These are phyloP conservation scores for Friedmanniomyces simplex DNA, from an alignment of 495 filamentous ascomycete genomes.

Conservation along the genomic window DNA sequence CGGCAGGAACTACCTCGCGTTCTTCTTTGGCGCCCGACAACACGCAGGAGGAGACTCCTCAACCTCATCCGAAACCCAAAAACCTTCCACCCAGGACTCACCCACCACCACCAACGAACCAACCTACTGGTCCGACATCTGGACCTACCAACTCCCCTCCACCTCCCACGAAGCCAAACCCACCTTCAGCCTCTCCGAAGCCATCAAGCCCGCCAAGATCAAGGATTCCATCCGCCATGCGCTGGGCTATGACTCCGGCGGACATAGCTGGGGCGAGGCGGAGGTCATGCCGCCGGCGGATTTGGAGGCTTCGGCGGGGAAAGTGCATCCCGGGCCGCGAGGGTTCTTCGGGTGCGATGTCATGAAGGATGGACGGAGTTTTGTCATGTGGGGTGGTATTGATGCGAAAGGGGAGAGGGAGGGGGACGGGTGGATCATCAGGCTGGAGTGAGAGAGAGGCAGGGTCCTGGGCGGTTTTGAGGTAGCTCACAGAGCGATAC, in stretches of 20 bases:
- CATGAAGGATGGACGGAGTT: slow-evolving; percentile 33
- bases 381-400: slow-evolving; percentile 44
- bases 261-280: slow-evolving; percentile 39
- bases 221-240: slow-evolving; percentile 40
- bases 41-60: background rate
- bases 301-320: slow-evolving; percentile 31
- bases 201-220: slow-evolving; percentile 37
- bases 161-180: slow-evolving; percentile 7
- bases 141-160: slow-evolving; percentile 43
- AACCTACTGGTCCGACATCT: slow-evolving; percentile 37
- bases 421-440: slow-evolving; percentile 44
- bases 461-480: too few relatives aligned
- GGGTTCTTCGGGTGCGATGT: slow-evolving; percentile 37
- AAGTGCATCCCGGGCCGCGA: slow-evolving; percentile 44
- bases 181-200: slow-evolving; percentile 31
- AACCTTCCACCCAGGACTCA: background rate
- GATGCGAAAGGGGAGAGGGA: slow-evolving; percentile 40
- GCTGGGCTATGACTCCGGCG: slow-evolving; percentile 34
- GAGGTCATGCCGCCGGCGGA: slow-evolving; percentile 37
- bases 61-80: background rate
- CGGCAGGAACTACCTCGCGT: slow-evolving; percentile 43
- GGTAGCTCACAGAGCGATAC: too few relatives aligned
- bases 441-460: slow-evolving; percentile 30
- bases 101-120: background rate
- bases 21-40: slow-evolving; percentile 37